These are phyloP conservation scores for Hypoxylon trugodes DNA, from an alignment of 495 filamentous ascomycete genomes.

Conservation along the genomic window DNA sequence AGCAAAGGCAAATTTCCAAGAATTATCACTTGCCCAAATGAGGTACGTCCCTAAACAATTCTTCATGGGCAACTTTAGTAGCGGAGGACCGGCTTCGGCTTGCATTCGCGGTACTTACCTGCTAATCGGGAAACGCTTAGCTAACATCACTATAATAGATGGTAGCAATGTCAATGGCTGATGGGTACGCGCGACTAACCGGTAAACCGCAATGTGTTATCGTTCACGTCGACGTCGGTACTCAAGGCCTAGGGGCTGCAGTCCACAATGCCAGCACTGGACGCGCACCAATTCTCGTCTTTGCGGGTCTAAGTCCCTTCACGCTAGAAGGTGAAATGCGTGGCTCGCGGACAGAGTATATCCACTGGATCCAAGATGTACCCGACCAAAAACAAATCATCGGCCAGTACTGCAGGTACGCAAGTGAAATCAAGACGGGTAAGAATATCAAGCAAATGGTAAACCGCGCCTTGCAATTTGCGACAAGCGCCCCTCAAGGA, in stretches of 20 bases:
- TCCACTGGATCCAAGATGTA: slow-evolving; percentile 98
- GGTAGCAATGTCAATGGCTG: slow-evolving; percentile 97
- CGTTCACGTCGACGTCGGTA: slow-evolving; percentile 96
- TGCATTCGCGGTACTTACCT: neutral
- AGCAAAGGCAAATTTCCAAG: slow-evolving; percentile 74
- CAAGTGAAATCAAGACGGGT: slow-evolving; percentile 88
- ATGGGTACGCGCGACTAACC: slow-evolving; percentile 90
- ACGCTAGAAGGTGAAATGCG: slow-evolving; percentile 91
- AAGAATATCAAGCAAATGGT: slow-evolving; percentile 97
- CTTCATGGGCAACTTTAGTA: neutral
- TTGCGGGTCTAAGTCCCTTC: slow-evolving; percentile 88
- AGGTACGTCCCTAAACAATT: slow-evolving; percentile 59
- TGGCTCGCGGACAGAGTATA: slow-evolving; percentile 90
- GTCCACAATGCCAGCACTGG: slow-evolving; percentile 92
- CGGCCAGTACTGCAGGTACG: slow-evolving; percentile 92
- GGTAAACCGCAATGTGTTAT: slow-evolving; percentile 90
- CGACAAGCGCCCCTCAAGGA: slow-evolving; percentile 79
- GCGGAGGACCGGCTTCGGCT: neutral
- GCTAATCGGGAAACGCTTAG: neutral
- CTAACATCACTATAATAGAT: slow-evolving; percentile 64
- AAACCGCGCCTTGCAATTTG: slow-evolving; percentile 88
- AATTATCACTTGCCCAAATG: slow-evolving; percentile 94
- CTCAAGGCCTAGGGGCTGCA: slow-evolving; percentile 86
- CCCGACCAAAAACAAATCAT: slow-evolving; percentile 94
- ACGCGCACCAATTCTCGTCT: slow-evolving; percentile 86